These are phyloP conservation scores for Euphorbia pulcherrima DNA, from an alignment of 345 rosid species.

Conservation along the genomic window DNA sequence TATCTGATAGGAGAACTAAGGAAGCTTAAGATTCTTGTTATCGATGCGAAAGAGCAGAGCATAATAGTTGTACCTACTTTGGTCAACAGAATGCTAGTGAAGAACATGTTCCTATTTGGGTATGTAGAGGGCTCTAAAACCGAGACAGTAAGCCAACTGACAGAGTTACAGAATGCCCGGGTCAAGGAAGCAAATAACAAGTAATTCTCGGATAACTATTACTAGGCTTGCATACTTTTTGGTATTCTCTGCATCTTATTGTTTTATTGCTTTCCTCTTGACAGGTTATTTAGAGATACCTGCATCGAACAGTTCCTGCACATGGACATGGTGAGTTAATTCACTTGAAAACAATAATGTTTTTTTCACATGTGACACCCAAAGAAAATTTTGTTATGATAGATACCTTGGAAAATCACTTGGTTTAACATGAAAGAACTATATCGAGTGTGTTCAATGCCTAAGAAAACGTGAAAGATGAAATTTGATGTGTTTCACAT, in stretches of 20 bases:
- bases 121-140: slow-evolving; percentile 45
- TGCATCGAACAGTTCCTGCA: slow-evolving; percentile 57
- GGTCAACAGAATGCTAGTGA: slow-evolving; percentile 66
- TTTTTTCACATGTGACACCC: too few species aligned
- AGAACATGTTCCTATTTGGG: slow-evolving; percentile 66
- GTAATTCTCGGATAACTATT: slow-evolving; percentile 31
- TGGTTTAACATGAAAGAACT: too few species aligned
- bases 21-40: slow-evolving; percentile 55
- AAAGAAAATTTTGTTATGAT: too few species aligned
- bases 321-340: slow-evolving; percentile 67
- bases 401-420: too few species aligned
- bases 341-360: too few species aligned
- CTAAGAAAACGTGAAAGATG: too few species aligned
- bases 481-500: too few species aligned
- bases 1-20: slow-evolving; percentile 60
- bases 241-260: background rate
- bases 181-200: slow-evolving; percentile 53
- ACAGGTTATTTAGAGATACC: slow-evolving; percentile 54
- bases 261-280: slow-evolving; percentile 16
- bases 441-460: too few species aligned
- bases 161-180: slow-evolving; percentile 54
- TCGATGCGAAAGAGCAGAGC: slow-evolving; percentile 49
- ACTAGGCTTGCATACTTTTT: background rate
- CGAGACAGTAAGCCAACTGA: slow-evolving; percentile 43
- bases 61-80: slow-evolving; percentile 44